A percentile compares a stretch with the other conserved stretches of the same genome.
Evolutionary conservation across 352 stramenopile species (phyloP).

Genomic region (Elongisporangium undulatum): DNA sequence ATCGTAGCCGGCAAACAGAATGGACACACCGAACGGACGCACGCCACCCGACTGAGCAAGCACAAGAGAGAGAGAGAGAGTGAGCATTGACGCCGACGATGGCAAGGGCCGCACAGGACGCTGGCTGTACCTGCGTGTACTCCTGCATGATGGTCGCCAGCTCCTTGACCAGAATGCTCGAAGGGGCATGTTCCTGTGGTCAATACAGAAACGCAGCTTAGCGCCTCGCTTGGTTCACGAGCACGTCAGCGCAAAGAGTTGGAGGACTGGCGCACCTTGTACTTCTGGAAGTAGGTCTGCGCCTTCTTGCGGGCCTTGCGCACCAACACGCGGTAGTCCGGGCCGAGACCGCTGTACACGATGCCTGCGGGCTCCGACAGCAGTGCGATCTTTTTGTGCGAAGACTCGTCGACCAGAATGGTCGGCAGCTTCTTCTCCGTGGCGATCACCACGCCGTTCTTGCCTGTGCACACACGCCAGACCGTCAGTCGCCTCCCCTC

Average conservation of each 20-base stretch:
- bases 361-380: slow-evolving; percentile 92
- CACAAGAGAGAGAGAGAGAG: slow-evolving; percentile 5
- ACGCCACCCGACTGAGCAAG: slow-evolving; percentile 93
- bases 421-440: slow-evolving; percentile 98
- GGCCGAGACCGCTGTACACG: slow-evolving; percentile 97
- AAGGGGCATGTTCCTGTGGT: slow-evolving; percentile 86
- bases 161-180: slow-evolving; percentile 95
- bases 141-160: slow-evolving; percentile 99
- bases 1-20: slow-evolving; percentile 97
- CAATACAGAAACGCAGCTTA: background rate
- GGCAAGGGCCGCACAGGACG: too few species aligned
- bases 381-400: slow-evolving; percentile 95
- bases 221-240: background rate
- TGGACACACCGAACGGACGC: slow-evolving; percentile 97
- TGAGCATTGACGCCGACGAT: background rate
- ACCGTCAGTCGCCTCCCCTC: background rate
- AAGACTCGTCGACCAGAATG: slow-evolving; percentile 93
- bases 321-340: slow-evolving; percentile 98
- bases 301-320: slow-evolving; percentile 95
- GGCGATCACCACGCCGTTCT: slow-evolving; percentile 98
- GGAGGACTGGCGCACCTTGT: slow-evolving; percentile 48
- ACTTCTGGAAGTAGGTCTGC: slow-evolving; percentile 95
- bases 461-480: slow-evolving; percentile 61
- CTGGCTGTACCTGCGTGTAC: slow-evolving; percentile 94
- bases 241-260: background rate